phyloP scores from a whole-genome alignment of 805 yeast genomes.

The Sporopachydermia quercuum region DNA sequence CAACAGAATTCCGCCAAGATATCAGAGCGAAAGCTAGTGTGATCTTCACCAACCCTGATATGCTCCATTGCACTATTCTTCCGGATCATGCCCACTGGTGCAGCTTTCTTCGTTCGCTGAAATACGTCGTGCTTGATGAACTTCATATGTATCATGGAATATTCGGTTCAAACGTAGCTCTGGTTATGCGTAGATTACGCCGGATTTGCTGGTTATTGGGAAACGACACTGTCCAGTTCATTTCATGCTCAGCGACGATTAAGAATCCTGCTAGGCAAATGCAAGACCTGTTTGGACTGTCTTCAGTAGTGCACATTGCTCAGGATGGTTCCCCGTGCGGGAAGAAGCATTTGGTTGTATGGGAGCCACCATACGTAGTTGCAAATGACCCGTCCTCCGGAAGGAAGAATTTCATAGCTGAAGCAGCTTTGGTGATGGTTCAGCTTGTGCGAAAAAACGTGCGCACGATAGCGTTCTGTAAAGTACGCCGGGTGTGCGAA shows the following conservation, averaged over 20 bases:
- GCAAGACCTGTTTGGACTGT: slow-evolving; percentile 55
- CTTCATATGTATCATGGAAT: slow-evolving; percentile 80
- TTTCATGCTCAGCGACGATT: slow-evolving; percentile 92
- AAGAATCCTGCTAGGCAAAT: slow-evolving; percentile 61
- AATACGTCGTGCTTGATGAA: slow-evolving; percentile 68
- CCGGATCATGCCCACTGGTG: slow-evolving; percentile 72
- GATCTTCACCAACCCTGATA: slow-evolving; percentile 90
- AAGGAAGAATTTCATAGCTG: slow-evolving; percentile 55
- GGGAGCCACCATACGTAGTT: slow-evolving; percentile 72
- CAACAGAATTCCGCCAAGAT: slow-evolving; percentile 30
- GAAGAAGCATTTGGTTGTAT: slow-evolving; percentile 54
- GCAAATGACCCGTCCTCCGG: slow-evolving; percentile 41
- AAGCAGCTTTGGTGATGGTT: slow-evolving; percentile 61
- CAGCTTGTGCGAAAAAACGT: slow-evolving; percentile 48
- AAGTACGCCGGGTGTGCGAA: slow-evolving; percentile 77
- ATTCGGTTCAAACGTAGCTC: slow-evolving; percentile 86
- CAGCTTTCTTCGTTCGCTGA: slow-evolving; percentile 45
- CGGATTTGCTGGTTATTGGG: slow-evolving; percentile 44
- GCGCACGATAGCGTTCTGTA: slow-evolving; percentile 82
- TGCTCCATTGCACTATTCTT: slow-evolving; percentile 70
- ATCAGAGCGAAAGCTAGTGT: slow-evolving; percentile 58
- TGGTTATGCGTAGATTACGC: slow-evolving; percentile 65
- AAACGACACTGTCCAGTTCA: slow-evolving; percentile 41
- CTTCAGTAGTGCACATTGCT: slow-evolving; percentile 36
- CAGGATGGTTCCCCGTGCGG: slow-evolving; percentile 89